phyloP scores from a whole-genome alignment of 257 asterid genomes.

The Plantago ovata region DNA sequence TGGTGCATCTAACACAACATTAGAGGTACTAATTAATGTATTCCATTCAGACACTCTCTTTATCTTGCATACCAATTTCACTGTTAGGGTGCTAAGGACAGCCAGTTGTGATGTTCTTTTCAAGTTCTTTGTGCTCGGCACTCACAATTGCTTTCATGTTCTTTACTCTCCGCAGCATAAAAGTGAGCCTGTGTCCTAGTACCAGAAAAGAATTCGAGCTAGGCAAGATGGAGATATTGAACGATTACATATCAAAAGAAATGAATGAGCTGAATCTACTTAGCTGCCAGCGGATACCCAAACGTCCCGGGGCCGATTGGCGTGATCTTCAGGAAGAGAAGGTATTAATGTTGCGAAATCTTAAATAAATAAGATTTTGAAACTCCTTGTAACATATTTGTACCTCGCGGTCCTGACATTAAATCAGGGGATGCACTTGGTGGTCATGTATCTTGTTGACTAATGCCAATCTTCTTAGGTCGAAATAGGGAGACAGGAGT shows the following conservation, averaged over 20 bases:
- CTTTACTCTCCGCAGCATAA: slow-evolving; percentile 55
- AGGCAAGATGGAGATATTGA: slow-evolving; percentile 49
- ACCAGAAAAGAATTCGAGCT: slow-evolving; percentile 73
- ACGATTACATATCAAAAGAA: slow-evolving; percentile 81
- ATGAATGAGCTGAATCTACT: slow-evolving; percentile 82
- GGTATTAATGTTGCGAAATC: slow-evolving; percentile 34
- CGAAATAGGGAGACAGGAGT: no score
- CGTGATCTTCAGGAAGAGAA: slow-evolving; percentile 93
- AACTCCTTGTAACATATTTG: no score
- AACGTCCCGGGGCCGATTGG: slow-evolving; percentile 89
- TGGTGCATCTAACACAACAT: slow-evolving; percentile 60
- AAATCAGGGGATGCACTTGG: no score
- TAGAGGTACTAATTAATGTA: slow-evolving; percentile 48
- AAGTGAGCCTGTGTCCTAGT: slow-evolving; percentile 78
- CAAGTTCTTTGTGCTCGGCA: background rate
- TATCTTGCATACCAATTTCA: slow-evolving; percentile 10
- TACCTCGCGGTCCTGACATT: no score
- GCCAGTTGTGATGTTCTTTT: background rate
- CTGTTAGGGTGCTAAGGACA: background rate
- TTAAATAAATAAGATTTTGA: background rate
- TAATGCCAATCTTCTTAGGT: no score
- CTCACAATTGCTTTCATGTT: slow-evolving; percentile 12
- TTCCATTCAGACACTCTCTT: background rate
- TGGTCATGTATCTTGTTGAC: no score
- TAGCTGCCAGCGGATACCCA: slow-evolving; percentile 84